Conservation (phyloP, 352 stramenopile genomes). For the Pythium guiyangense region DNA sequence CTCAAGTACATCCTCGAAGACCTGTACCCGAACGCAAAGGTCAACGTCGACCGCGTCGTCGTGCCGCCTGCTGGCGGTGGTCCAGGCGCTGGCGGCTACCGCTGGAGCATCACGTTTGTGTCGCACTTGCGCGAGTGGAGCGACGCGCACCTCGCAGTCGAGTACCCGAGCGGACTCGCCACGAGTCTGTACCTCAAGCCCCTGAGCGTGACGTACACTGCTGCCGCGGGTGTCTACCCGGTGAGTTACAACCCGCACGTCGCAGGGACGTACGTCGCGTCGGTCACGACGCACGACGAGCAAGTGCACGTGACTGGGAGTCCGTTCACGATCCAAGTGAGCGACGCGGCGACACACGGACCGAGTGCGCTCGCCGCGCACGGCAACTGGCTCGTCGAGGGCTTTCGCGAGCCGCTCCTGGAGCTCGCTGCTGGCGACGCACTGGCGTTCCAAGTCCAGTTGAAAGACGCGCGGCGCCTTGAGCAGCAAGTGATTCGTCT, state of each 20-base stretch:
- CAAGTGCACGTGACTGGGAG: conserved; percentile 80
- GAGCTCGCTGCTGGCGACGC: conserved; percentile 45
- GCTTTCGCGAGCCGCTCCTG: conserved; percentile 47
- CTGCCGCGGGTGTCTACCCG: conserved; percentile 83
- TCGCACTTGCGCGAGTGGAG: conserved; percentile 82
- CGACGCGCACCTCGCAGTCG: conserved; percentile 59
- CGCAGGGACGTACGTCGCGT: conserved; percentile 86
- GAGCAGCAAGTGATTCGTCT: conserved; percentile 66
- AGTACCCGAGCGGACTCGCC: conserved; percentile 45
- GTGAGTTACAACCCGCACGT: conserved; percentile 90
- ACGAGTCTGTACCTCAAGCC: conserved; percentile 41
- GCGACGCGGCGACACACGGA: conserved; percentile 62
- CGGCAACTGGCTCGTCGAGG: conserved; percentile 70
- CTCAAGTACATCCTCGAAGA: conserved; percentile 70
- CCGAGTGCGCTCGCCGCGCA: conserved; percentile 64
- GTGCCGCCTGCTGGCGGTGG: conserved; percentile 14
- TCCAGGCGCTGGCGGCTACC: conserved; percentile 38
- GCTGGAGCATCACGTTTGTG: conserved; percentile 91
- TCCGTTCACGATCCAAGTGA: conserved; percentile 84
- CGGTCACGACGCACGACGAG: conserved; percentile 69
- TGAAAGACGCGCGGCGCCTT: conserved; percentile 82
- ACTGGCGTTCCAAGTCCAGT: conserved; percentile 85
- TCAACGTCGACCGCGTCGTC: conserved; percentile 35
- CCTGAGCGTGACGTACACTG: conserved; percentile 41
- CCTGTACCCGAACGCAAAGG: conserved; percentile 27